These are phyloP conservation scores for Suhomyces bolitotheri DNA, from an alignment of 1,139 yeast species.

Conservation along the genomic window DNA sequence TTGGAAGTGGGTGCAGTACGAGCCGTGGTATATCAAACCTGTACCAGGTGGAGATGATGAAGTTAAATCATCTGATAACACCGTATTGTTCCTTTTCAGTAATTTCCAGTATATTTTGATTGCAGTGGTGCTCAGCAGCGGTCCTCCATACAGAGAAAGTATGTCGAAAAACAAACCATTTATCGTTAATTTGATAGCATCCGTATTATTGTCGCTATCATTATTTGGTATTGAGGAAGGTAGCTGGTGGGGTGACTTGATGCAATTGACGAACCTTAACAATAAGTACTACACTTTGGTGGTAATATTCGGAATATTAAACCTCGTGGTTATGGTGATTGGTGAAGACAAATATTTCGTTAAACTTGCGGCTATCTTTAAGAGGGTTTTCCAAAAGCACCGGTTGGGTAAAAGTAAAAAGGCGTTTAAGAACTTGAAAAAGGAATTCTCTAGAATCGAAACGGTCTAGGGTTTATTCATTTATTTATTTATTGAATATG, in stretches of 20 bases:
- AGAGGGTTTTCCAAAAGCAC: constrained; percentile 25
- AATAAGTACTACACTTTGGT: constrained; percentile 52
- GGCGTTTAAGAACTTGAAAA: constrained; percentile 38
- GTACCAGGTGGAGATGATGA: constrained; percentile 82
- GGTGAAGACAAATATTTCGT: constrained; percentile 43
- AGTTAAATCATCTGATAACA: constrained; percentile 86
- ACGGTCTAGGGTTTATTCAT: constrained; percentile 5
- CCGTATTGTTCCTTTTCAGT: constrained; percentile 75
- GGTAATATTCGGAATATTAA: constrained; percentile 46
- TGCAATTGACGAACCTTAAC: constrained; percentile 73
- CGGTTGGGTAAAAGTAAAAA: constrained; percentile 36
- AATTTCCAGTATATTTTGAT: constrained; percentile 86
- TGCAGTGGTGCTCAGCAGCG: constrained; percentile 81
- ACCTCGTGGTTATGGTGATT: constrained; percentile 48
- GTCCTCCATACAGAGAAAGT: constrained; percentile 93
- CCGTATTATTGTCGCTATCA: constrained; percentile 48
- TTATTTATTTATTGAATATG: too few relatives aligned
- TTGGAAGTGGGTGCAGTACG: constrained; percentile 60
- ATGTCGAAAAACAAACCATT: constrained; percentile 70
- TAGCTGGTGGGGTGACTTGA: constrained; percentile 59
- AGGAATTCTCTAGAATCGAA: constrained; percentile 20
- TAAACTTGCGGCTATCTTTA: constrained; percentile 31
- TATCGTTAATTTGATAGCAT: constrained; percentile 55
- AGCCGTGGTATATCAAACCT: constrained; percentile 80
- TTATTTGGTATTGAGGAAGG: constrained; percentile 53